A percentile compares a stretch with the other conserved stretches of the same genome.
Evolutionary conservation across 306 rosid species (phyloP).

Genomic region (Astragalus membranaceus): DNA sequence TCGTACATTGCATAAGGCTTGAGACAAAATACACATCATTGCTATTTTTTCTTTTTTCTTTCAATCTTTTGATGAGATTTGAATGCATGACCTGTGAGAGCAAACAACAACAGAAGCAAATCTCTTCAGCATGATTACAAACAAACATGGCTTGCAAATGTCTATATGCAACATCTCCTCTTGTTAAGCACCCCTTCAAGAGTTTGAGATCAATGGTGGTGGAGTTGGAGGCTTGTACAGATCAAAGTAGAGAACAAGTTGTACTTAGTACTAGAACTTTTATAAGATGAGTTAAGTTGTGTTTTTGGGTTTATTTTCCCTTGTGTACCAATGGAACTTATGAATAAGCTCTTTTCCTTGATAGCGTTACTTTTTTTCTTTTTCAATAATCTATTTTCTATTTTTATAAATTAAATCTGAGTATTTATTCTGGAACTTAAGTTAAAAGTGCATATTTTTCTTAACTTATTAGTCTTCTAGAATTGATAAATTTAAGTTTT

Average conservation of each 20-base stretch:
- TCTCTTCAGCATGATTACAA: slow-evolving; percentile 18
- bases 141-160: slow-evolving; percentile 21
- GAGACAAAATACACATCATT: slow-evolving; percentile 22
- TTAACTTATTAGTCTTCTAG: neutral
- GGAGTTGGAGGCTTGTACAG: slow-evolving; percentile 55
- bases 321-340: slow-evolving; percentile 21
- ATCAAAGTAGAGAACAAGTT: slow-evolving; percentile 38
- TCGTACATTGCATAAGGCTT: slow-evolving; percentile 58
- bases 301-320: slow-evolving; percentile 17
- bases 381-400: neutral
- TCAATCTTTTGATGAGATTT: slow-evolving; percentile 10
- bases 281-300: slow-evolving; percentile 33
- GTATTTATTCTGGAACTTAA: neutral
- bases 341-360: slow-evolving; percentile 32
- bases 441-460: neutral
- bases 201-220: slow-evolving; percentile 29
- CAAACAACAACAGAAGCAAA: slow-evolving; percentile 18
- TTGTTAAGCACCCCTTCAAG: slow-evolving; percentile 1
- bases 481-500: neutral
- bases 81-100: slow-evolving; percentile 20
- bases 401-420: neutral
- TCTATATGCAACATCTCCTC: slow-evolving; percentile 13
- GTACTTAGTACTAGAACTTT: slow-evolving; percentile 33
- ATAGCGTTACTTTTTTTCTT: neutral
- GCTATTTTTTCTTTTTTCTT: slow-evolving; percentile 9